Evolutionary conservation across 129 eudicot species (phyloP), one percentile per base, ranked within the genome.

Genomic region (Sambucus nigra): DNA sequence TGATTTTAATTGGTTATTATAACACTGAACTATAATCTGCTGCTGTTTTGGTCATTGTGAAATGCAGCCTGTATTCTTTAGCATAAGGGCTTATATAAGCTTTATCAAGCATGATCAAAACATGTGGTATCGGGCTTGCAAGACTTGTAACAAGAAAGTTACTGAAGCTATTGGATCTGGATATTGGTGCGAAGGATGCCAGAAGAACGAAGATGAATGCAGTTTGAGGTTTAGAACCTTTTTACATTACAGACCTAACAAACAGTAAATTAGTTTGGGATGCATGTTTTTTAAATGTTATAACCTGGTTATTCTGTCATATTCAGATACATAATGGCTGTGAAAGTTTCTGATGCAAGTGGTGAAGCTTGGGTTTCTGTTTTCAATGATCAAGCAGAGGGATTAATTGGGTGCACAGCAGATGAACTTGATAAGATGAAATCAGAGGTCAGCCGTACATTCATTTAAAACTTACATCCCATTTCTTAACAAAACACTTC

Each of bases 121-220:
- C 5, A 79, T 91, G 87, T 91, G 78, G 73, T 91, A 91, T 60
- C 80, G 84, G 27, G 99, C 99, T 28, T 91, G 99, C 77, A 91
- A 86, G 75, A 76, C 89, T 15, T 91, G 99, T 50, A 77, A 75
- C 80, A 91, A 82, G 74, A 91, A 91, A 64, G 99, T 91, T 19
- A 91, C 84, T 26, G 84, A 82, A 57, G 82, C 81, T 40, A 48
- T 91, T 55, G 99, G 80, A 8, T 85, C 94, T 61, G 99, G 99
- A 17, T 91, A 74, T 59, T 86, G 95, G 94, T 91, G 99, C 59
- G 94, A 86, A 71, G 86, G 74, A 16, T 91, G 99, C 65, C 86
- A 79, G 63, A 86, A 86, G 78, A 79, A 77, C 20, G 83, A 76
- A 16, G 62, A 42, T 0, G 79, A 76, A 15, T 91, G 94, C 76